phyloP scores from a whole-genome alignment of 2,329 filamentous ascomycete genomes.

The Diaporthe sp. region DNA sequence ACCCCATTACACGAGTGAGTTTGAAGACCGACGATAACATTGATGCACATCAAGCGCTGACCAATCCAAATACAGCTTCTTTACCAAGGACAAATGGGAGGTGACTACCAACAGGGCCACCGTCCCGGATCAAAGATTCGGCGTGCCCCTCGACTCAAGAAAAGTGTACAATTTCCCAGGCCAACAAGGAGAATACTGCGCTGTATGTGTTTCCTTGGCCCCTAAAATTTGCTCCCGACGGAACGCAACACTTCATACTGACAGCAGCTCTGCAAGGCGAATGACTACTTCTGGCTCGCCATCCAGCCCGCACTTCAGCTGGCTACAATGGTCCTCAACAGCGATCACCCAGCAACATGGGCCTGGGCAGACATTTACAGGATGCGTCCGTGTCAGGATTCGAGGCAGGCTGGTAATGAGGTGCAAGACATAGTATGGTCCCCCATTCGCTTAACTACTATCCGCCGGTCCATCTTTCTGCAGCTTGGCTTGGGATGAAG shows the following conservation, averaged over 20 bases:
- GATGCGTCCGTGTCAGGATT: not conserved
- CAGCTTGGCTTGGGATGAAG: not conserved
- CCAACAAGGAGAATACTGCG: slow-evolving; percentile 36
- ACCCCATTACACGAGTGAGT: slow-evolving; percentile 38
- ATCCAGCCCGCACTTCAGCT: slow-evolving; percentile 38
- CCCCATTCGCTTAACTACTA: not conserved
- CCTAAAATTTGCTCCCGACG: not conserved
- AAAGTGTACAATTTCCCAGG: slow-evolving; percentile 32
- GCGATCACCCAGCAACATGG: slow-evolving; percentile 35
- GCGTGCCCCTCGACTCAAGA: not conserved
- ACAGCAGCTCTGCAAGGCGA: not conserved
- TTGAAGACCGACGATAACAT: not conserved
- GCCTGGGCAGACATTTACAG: slow-evolving; percentile 35
- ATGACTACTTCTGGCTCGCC: slow-evolving; percentile 35
- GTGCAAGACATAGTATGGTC: not conserved
- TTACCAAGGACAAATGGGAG: slow-evolving; percentile 33
- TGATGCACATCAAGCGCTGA: not conserved
- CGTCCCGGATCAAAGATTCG: not conserved
- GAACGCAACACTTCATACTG: not conserved
- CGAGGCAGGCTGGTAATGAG: not conserved
- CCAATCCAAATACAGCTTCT: slow-evolving; percentile 8
- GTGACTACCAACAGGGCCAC: slow-evolving; percentile 2
- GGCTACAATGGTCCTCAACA: slow-evolving; percentile 31
- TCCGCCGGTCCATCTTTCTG: not conserved
- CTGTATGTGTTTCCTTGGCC: not conserved